A percentile compares a stretch with the other conserved stretches of the same genome.
These are phyloP conservation scores for Syzygium syzygioides DNA, from an alignment of 441 rosid species.

Conservation along the genomic window DNA sequence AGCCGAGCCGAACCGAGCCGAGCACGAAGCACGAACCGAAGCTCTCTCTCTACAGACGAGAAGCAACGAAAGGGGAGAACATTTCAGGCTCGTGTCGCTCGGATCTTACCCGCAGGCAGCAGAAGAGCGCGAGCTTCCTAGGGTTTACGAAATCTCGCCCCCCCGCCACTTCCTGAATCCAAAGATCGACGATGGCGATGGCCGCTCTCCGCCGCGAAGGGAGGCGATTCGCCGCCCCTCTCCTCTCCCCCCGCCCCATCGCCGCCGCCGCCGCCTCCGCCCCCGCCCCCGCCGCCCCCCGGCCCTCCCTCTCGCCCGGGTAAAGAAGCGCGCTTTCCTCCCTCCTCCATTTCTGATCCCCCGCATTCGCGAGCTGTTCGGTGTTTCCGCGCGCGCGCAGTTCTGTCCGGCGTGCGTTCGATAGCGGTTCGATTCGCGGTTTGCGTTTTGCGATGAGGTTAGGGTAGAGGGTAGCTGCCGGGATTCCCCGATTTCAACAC, in stretches of 20 bases:
- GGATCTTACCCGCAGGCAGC: not conserved
- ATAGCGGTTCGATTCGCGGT: not conserved
- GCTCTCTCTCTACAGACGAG: not conserved
- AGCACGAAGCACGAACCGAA: not conserved
- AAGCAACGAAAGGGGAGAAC: not conserved
- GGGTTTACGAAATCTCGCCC: conserved; percentile 2
- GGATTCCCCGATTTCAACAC: not conserved
- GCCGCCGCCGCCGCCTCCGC: conserved; percentile 31
- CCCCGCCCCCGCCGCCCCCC: not conserved
- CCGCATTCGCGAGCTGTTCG: not conserved
- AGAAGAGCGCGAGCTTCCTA: not conserved
- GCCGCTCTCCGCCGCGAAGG: conserved; percentile 88
- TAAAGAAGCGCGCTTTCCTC: conserved; percentile 25
- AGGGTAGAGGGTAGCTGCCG: not conserved
- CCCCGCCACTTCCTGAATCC: not conserved
- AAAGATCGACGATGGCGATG: conserved; percentile 65
- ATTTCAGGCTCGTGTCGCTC: not conserved
- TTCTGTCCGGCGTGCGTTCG: not conserved
- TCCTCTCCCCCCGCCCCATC: conserved; percentile 53
- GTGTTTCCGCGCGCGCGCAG: not conserved
- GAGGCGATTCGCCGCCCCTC: conserved; percentile 62
- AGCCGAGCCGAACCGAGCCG: not conserved
- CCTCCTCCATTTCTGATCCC: not conserved
- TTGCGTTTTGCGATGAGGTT: not conserved
- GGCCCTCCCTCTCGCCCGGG: conserved; percentile 50